Evolutionary conservation across 2,329 filamentous ascomycete species (phyloP), one percentile per base, ranked within the genome.

Genomic region (Aaosphaeria pasadenensis): DNA sequence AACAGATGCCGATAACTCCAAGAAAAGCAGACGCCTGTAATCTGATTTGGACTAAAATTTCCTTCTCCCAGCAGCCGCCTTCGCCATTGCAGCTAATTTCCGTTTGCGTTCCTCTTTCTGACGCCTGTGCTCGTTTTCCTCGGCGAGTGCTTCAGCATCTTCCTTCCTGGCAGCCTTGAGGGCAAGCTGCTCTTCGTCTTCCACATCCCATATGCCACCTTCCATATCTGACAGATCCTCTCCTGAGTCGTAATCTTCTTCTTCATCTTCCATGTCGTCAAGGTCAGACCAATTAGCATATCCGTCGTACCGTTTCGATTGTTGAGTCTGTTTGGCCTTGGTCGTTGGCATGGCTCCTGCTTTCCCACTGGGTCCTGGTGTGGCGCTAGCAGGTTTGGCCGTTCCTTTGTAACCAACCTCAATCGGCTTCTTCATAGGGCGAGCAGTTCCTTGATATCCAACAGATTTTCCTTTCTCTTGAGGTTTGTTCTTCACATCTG

Each of bases 161-260:
- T 91, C 88, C 42, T 78, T 77, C 40, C 80, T 81, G 28, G 87
- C 88, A 46, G 79, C 75, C 30, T 74, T 70, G 50, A 85, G 79
- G 2, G 87, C 86, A 43, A 73, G 64, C 42, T 76, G 73, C 65
- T 92, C 88, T 66, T 92, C 88, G 33, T 79, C 74, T 51, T 90
- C 86, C 45, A 91, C 81, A 57, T 91, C 87, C 51, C 85, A 85
- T 35, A 86, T 66, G 32, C 86, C 87, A 2, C 86, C 88, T 66
- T 91, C 87, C 86, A 91, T 91, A 58, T 89, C 88, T 5, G 86
- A 89, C 5, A 85, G 87, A 5, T 66, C 82, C 46, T 87, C 86
- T 1, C 83, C 85, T 3, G 75, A 79, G 54, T 88, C 86, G 42
- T 75, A 77, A 31, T 87, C 83, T 39, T 86, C 83, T 39, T 80